Base-by-base conservation (phyloP, 2,329 filamentous ascomycete genomes). In the Lomentospora prolificans region DNA sequence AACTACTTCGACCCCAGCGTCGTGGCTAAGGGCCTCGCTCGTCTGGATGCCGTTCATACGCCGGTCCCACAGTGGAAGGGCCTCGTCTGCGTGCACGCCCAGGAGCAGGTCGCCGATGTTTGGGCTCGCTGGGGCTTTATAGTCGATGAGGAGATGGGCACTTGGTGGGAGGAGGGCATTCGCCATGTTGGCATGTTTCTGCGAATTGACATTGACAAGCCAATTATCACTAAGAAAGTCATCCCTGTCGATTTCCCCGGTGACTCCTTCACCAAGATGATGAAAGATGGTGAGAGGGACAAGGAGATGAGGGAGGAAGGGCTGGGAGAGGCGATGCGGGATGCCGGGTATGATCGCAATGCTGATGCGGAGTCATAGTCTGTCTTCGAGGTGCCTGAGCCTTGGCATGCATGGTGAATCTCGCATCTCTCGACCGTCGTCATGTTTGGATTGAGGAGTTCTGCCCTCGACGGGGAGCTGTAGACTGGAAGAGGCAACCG, bases 131-230 rank as follows among this genome's bases (percentile, higher is more conserved):
- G 85, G 69, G 90, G 90, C 0, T 96, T 96, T 67, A 70, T 75
- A 59, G 73, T 80, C 8, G 90, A 96, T 69, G 78, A 87, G 64
- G 74, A 70, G 8, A 81, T 92, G 80, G 88, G 89, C 1, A 76
- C 68, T 30, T 96, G 90, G 90, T 75, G 77, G 59, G 90, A 96
- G 68, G 90, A 94, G 64, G 89, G 87, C 3, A 92, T 96, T 55
- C 75, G 80, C 60, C 90, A 96, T 73, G 78, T 95, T 17, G 90
- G 88, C 58, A 95, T 96, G 90, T 95, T 81, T 60, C 64, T 69
- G 60, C 71, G 80, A 31, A 58, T 84, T 27, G 64, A 73, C 3
- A 27, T 55, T 10, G 22, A 30, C 25, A 55, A 55, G 28, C 53
- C 53, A 2, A 25, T 28, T 30, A 33, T 14, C 30, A 39, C 22